Evolutionary conservation across 345 rosid genomes (phyloP), one percentile per base, ranked within the genome.

Genomic region (Populus simonii): DNA sequence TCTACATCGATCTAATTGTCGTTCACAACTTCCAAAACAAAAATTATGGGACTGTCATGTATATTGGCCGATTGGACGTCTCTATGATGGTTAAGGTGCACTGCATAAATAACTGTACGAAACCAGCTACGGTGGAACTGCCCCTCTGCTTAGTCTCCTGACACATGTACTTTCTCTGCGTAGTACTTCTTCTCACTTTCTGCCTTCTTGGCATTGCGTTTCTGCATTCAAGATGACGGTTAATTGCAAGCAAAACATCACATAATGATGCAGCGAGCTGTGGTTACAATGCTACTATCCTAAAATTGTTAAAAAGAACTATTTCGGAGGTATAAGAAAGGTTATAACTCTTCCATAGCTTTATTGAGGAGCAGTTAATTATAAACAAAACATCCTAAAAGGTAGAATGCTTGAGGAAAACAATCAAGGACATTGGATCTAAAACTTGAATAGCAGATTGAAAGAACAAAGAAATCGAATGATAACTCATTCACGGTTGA

Each of bases 131-230:
- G 65, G 18, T 51, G 4, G 17, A 61, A 17, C n/a, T 20, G 8
- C 51, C 63, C 47, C 27, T 15, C 6, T 6, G 43, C 25, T 79
- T 87, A 91, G 59, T 88, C 92, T 66, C 88, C 93, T 4, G 90
- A 74, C 59, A 90, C 87, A 66, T 84, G 86, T 6, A 84, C 79
- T 84, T 90, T 91, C 88, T 85, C 87, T 69, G 85, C 87, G 17
- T 91, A 91, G 80, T 91, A 91, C 79, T 86, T 91, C 75, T 88
- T 89, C 89, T 91, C 96, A 66, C 90, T 87, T 31, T 76, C 82
- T 70, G 81, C 78, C 80, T 91, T 91, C 81, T 87, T 91, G 15
- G 80, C 80, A 38, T 91, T 91, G 72, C 96, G 96, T 82, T 83
- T 91, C 96, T 91, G 74, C 76, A 83, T 73, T 31, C 3, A 47